Conservation (phyloP, 192 early-diverging fungal genomes). For the Blastocladiella britannica region DNA sequence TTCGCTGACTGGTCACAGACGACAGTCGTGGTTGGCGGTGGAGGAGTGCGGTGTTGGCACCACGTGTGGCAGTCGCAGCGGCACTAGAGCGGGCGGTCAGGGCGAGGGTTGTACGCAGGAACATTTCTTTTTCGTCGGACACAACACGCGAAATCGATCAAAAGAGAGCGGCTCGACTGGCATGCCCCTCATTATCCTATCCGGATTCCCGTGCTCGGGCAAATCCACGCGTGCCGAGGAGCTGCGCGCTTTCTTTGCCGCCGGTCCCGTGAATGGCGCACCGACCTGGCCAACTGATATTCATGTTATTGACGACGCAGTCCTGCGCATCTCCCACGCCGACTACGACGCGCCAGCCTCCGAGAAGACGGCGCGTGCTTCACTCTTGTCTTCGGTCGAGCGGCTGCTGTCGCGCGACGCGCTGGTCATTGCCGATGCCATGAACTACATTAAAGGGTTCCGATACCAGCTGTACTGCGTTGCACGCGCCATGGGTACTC, state of each 20-base stretch:
- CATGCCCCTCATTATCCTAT: constrained; percentile 80
- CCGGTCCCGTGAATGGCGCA: not conserved
- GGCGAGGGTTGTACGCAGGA: no score
- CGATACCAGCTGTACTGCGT: constrained; percentile 91
- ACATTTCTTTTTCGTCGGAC: no score
- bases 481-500: constrained; percentile 60
- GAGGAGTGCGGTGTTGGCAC: no score
- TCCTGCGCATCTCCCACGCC: constrained; percentile 29
- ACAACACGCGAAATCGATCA: no score
- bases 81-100: no score
- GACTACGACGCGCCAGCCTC: constrained; percentile 36
- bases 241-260: constrained; percentile 35
- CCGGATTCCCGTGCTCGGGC: constrained; percentile 73
- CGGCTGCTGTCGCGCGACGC: constrained; percentile 56
- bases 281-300: constrained; percentile 18
- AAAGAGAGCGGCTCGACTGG: no score
- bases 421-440: constrained; percentile 75
- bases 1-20: no score
- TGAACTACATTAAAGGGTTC: constrained; percentile 98
- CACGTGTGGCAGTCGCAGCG: no score
- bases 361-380: constrained; percentile 79
- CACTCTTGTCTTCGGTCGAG: constrained; percentile 75
- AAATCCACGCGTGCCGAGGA: constrained; percentile 64
- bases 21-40: no score
- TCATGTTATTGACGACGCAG: constrained; percentile 60